Evolutionary conservation across 805 yeast genomes (phyloP).

Genomic region (Zygoascus flipseniorum): DNA sequence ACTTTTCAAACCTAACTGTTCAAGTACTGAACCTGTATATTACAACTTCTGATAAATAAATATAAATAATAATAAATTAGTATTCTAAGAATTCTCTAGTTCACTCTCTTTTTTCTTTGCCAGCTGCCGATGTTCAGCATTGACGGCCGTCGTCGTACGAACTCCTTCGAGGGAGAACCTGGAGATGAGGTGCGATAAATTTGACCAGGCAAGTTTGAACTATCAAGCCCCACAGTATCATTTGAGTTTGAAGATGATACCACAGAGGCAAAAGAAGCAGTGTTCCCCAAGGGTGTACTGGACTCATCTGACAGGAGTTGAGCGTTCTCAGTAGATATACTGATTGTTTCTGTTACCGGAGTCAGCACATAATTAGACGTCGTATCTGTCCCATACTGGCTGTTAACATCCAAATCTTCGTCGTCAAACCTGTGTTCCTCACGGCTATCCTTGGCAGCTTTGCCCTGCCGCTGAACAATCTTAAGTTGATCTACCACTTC

Average conservation of each 20-base stretch:
- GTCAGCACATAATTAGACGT: background rate
- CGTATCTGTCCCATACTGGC: background rate
- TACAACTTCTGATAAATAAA: background rate
- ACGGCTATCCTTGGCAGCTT: background rate
- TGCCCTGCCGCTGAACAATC: slow-evolving; percentile 3
- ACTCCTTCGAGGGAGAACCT: background rate
- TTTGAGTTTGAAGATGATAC: background rate
- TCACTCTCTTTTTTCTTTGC: background rate
- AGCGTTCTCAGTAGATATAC: background rate
- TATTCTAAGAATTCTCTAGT: background rate
- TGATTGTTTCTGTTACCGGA: background rate
- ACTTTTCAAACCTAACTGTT: too few relatives aligned
- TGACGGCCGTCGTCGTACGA: background rate
- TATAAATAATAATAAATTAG: background rate
- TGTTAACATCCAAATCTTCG: background rate
- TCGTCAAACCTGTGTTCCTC: slow-evolving; percentile 3
- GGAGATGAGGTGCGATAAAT: background rate
- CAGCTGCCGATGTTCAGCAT: background rate
- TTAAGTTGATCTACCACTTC: background rate
- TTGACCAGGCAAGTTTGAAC: background rate
- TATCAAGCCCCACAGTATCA: background rate
- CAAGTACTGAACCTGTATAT: background rate
- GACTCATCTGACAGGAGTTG: background rate
- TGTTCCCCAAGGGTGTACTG: background rate
- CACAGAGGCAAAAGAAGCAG: background rate